These are phyloP conservation scores for Ophiostoma quercus DNA, from an alignment of 2,329 filamentous ascomycete species.

Conservation along the genomic window DNA sequence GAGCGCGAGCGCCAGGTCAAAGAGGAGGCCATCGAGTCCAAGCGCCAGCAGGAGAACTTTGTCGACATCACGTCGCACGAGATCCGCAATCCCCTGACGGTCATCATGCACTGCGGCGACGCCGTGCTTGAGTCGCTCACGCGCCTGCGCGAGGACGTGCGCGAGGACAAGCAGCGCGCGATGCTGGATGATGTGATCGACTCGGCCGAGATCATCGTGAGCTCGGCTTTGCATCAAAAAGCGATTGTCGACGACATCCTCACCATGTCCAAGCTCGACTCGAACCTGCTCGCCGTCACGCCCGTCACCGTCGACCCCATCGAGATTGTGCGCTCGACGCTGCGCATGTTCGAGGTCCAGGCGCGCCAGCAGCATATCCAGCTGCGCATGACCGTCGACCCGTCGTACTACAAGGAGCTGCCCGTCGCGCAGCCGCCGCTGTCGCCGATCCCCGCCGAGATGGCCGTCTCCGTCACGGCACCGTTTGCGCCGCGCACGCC, in stretches of 20 bases:
- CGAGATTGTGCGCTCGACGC: conserved; percentile 58
- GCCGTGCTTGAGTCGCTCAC: conserved; percentile 55
- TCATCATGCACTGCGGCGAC: conserved; percentile 69
- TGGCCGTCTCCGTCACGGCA: background rate
- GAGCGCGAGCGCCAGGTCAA: conserved; percentile 46
- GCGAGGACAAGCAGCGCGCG: conserved; percentile 32
- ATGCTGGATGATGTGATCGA: conserved; percentile 60
- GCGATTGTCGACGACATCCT: conserved; percentile 71
- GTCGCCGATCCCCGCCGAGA: conserved; percentile 26
- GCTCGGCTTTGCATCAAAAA: conserved; percentile 76
- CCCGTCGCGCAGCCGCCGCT: background rate
- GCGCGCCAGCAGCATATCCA: conserved; percentile 63
- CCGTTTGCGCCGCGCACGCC: conserved; percentile 45
- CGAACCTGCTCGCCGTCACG: conserved; percentile 65
- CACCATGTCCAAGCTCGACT: conserved; percentile 70
- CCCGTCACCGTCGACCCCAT: conserved; percentile 65
- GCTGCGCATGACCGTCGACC: conserved; percentile 58
- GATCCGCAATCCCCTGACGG: conserved; percentile 67
- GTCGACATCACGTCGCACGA: conserved; percentile 72
- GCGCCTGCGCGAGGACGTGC: conserved; percentile 37
- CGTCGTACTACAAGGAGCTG: conserved; percentile 46
- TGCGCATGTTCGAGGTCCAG: conserved; percentile 77
- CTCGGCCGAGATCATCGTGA: conserved; percentile 69
- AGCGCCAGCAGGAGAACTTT: conserved; percentile 71
- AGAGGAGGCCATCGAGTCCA: conserved; percentile 54